These are phyloP conservation scores for Tolypocladium inflatum DNA, from an alignment of 2,329 filamentous ascomycete species.

Conservation along the genomic window DNA sequence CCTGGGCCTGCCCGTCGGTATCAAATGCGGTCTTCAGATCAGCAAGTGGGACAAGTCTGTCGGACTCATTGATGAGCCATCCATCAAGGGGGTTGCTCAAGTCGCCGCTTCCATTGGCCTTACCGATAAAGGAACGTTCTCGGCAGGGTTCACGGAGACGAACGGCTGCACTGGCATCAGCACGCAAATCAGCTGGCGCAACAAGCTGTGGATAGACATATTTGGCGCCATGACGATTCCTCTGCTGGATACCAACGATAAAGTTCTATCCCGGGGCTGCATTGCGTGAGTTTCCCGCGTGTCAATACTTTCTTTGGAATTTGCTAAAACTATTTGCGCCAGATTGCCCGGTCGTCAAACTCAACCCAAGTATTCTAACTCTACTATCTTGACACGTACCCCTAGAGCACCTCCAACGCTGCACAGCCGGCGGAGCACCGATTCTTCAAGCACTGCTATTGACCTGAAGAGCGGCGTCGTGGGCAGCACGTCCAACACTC, in stretches of 20 bases:
- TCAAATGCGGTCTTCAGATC: constrained; percentile 15
- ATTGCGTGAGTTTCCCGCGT: constrained; percentile 9
- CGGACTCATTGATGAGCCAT: constrained; percentile 16
- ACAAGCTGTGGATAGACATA: constrained; percentile 12
- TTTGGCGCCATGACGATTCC: constrained; percentile 5
- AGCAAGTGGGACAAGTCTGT: constrained; percentile 9
- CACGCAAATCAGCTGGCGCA: constrained; percentile 17
- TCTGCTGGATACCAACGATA: constrained; percentile 13
- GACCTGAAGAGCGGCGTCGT: not conserved
- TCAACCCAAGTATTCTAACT: not conserved
- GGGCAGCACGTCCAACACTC: not conserved
- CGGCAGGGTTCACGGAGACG: constrained; percentile 9
- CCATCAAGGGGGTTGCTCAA: constrained; percentile 13
- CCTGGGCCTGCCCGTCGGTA: constrained; percentile 17
- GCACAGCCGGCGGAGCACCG: not conserved
- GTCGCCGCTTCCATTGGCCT: constrained; percentile 8
- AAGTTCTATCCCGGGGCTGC: constrained; percentile 10
- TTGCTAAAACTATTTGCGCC: not conserved
- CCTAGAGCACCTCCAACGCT: not conserved
- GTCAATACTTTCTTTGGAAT: not conserved
- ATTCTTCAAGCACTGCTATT: not conserved
- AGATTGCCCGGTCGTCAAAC: not conserved
- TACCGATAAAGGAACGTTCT: constrained; percentile 3
- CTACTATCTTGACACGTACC: not conserved
- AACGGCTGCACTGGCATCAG: constrained; percentile 16